Conservation (phyloP, 176 grass and related monocot species). For the Tillandsia leiboldiana region DNA sequence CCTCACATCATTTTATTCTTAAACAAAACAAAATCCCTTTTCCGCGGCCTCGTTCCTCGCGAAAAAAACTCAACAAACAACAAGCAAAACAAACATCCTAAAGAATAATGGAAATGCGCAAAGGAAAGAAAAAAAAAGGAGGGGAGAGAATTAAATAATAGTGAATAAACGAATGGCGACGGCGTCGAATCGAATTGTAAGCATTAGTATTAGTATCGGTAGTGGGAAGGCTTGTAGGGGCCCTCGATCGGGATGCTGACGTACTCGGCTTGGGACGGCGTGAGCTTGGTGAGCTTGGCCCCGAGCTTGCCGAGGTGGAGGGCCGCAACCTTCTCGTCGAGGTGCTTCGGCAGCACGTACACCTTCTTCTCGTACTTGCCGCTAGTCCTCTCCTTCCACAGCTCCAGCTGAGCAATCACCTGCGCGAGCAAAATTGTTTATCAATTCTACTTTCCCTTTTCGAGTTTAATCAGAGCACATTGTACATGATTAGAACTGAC, state of each 20-base stretch:
- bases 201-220: conserved; percentile 75
- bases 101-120: no score
- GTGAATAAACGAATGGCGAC: no score
- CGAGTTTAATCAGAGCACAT: neutral
- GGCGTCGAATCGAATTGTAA: no score
- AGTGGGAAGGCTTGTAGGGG: conserved; percentile 72
- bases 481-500: no score
- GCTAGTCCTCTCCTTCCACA: conserved; percentile 79
- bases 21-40: no score
- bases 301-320: conserved; percentile 93
- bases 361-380: conserved; percentile 99
- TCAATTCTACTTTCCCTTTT: neutral
- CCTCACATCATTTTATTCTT: neutral
- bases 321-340: conserved; percentile 93
- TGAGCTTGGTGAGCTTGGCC: conserved; percentile 74
- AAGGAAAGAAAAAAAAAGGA: no score
- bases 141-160: no score
- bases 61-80: no score
- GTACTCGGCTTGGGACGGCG: conserved; percentile 61
- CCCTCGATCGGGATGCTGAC: conserved; percentile 69
- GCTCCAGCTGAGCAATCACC: conserved; percentile 94
- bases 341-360: conserved; percentile 88
- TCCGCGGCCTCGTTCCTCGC: no score
- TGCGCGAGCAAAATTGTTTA: conserved; percentile 2
- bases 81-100: no score